Evolutionary conservation across 2,329 filamentous ascomycete species (phyloP), one percentile per base, ranked within the genome.

Genomic region (Hymenoscyphus infarciens): DNA sequence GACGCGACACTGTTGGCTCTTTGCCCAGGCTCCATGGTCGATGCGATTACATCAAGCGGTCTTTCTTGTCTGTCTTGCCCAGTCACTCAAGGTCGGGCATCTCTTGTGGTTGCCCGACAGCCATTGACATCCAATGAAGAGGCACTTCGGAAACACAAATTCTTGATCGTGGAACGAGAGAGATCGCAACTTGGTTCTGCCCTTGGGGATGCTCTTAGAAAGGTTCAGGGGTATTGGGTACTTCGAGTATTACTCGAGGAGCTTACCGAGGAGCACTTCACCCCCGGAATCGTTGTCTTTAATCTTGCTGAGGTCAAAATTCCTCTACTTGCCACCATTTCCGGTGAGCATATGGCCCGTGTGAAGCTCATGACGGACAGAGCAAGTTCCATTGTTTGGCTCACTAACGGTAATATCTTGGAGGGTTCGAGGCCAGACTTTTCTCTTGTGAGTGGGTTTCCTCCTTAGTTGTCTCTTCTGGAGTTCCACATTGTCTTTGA

Each of bases 351-450:
- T 8, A 45, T 45, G 39, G n/a, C 16, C 7, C 16, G 39, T 13
- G 11, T 61, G 13, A 42, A 57, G n/a, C 31, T 54, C 29, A 39
- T 60, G 13, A 61, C 58, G 15, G 54, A 63, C 33, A 58, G 19
- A 5, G 53, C 54, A 27, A 15, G 38, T 10, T 33, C 57, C 29
- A 16, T 63, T 11, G 15, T 64, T 2, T 65, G 61, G 64, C 16
- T 64, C n/a, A 65, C 64, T 16, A 49, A 53, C 39, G 60, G 63
- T 25, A 45, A 55, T 15, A n/a, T 61, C 10, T 49, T 64, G 3
- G 38, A 61, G 3, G 60, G 55, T 31, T 19, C 8, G 2, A 19
- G 57, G 5, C 63, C 64, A 15, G 42, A 60, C 27, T 54, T 54
- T 45, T 35, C 55, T 15, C 25, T 66, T 16, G 33, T 60, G 3